Percentiles rank a stretch among this genome's conserved stretches.
Conservation (phyloP, 495 filamentous ascomycete genomes). For the Collariella sp. region DNA sequence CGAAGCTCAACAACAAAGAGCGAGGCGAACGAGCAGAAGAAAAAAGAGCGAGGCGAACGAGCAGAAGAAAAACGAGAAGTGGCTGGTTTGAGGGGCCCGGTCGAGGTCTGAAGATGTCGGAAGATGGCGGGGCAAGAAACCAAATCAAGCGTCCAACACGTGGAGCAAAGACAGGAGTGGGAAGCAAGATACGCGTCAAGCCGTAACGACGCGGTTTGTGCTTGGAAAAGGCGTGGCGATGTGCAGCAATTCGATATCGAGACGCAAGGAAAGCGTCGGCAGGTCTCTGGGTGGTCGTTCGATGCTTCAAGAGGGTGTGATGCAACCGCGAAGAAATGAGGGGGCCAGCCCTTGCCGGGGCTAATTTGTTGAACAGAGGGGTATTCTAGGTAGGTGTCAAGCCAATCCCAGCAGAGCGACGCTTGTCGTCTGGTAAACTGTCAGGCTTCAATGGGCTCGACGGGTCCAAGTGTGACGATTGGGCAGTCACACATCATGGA, state of each 20-base stretch:
- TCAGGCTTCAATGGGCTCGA: background rate
- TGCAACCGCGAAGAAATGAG: background rate
- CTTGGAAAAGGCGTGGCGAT: background rate
- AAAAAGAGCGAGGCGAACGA: background rate
- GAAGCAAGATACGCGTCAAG: background rate
- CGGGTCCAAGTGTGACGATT: conserved; percentile 14
- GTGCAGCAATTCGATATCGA: background rate
- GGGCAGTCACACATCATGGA: conserved; percentile 34
- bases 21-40: background rate
- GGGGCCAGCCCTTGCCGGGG: background rate
- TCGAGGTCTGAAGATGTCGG: background rate
- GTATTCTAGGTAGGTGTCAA: background rate
- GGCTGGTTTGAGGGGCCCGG: background rate
- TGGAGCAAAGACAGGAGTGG: background rate
- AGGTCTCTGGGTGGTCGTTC: background rate
- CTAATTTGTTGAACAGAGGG: background rate
- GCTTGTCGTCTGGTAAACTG: background rate
- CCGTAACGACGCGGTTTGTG: background rate
- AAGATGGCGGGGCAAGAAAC: conserved; percentile 7
- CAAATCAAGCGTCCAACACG: conserved; percentile 9
- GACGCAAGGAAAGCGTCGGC: background rate
- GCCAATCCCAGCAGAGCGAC: too few species aligned
- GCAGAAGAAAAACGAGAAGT: background rate
- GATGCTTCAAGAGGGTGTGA: background rate
- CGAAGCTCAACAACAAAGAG: background rate